Conservation (phyloP, 768 basidiomycete species). For the Rhizopogon salebrosus region DNA sequence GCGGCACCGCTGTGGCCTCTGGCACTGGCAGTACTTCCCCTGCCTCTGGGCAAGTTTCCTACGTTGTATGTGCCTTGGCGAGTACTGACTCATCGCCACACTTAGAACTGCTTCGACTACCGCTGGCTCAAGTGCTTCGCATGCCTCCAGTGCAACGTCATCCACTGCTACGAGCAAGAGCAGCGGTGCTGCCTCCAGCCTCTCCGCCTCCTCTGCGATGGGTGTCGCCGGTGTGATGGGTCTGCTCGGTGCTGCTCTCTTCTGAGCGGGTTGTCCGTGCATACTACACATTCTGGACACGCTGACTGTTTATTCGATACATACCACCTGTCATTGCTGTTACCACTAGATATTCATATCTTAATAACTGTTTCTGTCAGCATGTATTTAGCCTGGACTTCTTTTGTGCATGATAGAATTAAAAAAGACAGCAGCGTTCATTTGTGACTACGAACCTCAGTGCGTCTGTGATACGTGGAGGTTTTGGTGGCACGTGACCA, state of each 20-base stretch:
- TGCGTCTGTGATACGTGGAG: too few relatives aligned
- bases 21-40: conserved; percentile 1
- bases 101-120: conserved; percentile 12
- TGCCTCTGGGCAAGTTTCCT: background rate
- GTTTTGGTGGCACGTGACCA: background rate
- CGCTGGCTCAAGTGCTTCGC: conserved; percentile 9
- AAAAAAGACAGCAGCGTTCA: background rate
- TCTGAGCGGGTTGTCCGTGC: conserved; percentile 25
- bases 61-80: background rate
- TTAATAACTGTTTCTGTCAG: background rate
- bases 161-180: conserved; percentile 19
- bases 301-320: conserved; percentile 12
- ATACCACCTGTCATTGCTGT: conserved; percentile 10
- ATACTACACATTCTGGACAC: conserved; percentile 4
- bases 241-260: conserved; percentile 43
- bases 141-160: conserved; percentile 13
- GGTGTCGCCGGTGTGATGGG: conserved; percentile 48
- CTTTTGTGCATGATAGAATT: background rate
- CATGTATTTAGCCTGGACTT: background rate
- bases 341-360: background rate
- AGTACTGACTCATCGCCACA: background rate
- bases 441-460: background rate
- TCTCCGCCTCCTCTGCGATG: conserved; percentile 26
- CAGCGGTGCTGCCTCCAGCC: conserved; percentile 28
- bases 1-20: conserved; percentile 2